These are phyloP conservation scores for Ustilago nuda DNA, from an alignment of 1,284 basidiomycete genomes.

Conservation along the genomic window DNA sequence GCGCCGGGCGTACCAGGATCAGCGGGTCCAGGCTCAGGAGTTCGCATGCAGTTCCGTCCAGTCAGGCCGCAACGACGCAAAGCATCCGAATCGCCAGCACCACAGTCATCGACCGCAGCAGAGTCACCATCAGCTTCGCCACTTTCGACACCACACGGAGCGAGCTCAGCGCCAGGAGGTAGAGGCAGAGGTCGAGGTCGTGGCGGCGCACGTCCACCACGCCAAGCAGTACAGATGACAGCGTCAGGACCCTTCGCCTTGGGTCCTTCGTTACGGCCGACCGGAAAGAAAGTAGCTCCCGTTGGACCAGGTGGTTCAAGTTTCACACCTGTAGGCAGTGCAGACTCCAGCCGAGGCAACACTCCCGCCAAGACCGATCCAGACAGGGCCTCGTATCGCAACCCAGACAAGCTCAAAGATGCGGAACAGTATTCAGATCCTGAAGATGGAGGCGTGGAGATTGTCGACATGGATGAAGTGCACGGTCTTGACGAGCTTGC, in stretches of 20 bases:
- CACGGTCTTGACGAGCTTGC: conserved; percentile 87
- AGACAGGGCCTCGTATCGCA: conserved; percentile 40
- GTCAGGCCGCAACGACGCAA: conserved; percentile 63
- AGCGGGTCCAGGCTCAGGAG: conserved; percentile 23
- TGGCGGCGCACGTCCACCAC: conserved; percentile 45
- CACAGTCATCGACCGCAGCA: conserved; percentile 14
- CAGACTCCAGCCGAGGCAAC: conserved; percentile 11
- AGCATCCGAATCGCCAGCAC: conserved; percentile 45
- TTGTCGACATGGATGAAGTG: conserved; percentile 84
- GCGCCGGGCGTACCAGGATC: conserved; percentile 20
- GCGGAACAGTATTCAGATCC: conserved; percentile 51
- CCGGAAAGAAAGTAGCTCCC: conserved; percentile 52
- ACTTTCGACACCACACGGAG: conserved; percentile 12
- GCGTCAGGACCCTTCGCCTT: conserved; percentile 90
- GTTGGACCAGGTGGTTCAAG: conserved; percentile 40
- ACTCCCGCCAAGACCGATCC: conserved; percentile 38
- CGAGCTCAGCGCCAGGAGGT: conserved; percentile 34
- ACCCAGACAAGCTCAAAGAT: conserved; percentile 54
- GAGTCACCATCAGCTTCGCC: conserved; percentile 25
- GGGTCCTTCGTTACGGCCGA: conserved; percentile 77
- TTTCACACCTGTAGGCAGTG: conserved; percentile 21
- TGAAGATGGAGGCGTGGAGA: conserved; percentile 56
- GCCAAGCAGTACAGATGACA: conserved; percentile 77
- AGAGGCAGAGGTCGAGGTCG: conserved; percentile 47
- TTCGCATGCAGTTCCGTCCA: conserved; percentile 59